Base-by-base conservation (phyloP, 2,329 filamentous ascomycete species). In the Penicillium sp. region DNA sequence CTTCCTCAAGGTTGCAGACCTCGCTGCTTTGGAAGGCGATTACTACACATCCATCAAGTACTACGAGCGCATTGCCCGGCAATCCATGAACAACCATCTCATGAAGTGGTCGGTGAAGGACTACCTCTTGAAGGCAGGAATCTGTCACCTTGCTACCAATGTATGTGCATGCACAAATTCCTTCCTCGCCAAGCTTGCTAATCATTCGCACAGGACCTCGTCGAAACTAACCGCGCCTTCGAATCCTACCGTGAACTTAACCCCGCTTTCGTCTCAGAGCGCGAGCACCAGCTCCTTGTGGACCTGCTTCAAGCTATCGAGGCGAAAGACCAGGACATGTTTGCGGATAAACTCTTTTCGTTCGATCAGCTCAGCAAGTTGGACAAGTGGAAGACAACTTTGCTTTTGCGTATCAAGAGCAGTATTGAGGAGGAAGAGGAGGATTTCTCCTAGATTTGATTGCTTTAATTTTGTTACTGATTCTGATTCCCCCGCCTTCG, bases 41-140 rank as follows among this genome's bases (percentile, higher is more conserved):
- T 97, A 96, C 79, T 87, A 88, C 79, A 91, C 89, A 76, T 86
- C 91, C 55, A 91, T 93, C 66, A 84, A 88, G 61, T 83, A 88
- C 65, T 97, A 90, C 78, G 93, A 98, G 75, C 87, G 89, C 69
- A 91, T 97, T 49, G 90, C 91, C 43, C 83, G 85, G 56, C 83
- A 85, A 44, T 89, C 89, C 35, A 87, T 96, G 68, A 87, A 87
- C 75, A 97, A 96, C 81, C 95, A 96, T 75, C 81, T 96, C 57
- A 93, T 96, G 90, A 90, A 88, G 73, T 96, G 91, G 85, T 91
- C 87, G 48, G 91, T 98, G 62, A 98, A 97, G 77, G 92, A 97
- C 64, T 97, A 97, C 78, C 88, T 97, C 70, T 83, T 98, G 70
- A 96, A 97, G 79, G 91, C 91, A 1, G 93, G 92, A 31, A 90